Evolutionary conservation across 192 early-diverging fungal genomes (phyloP), one percentile per base, ranked within the genome.

Genomic region (Umbelopsis isabellina): DNA sequence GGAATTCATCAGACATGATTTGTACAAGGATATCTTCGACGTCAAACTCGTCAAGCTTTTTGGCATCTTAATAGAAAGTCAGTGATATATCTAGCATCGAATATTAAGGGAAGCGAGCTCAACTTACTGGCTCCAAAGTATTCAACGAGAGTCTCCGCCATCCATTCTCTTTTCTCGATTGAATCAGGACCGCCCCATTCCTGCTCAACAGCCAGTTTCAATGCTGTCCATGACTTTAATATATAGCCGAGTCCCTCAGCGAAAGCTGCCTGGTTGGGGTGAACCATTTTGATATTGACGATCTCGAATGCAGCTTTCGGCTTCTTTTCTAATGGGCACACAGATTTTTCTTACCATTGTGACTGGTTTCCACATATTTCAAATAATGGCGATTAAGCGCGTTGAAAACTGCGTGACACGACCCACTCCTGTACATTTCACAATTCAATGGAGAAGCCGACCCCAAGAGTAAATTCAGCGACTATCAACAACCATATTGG

Each of bases 121-220:
- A 65, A 68, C 79, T 75, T 82, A 88, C 86, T 74, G 55, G 80
- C 74, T 65, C 83, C 82, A 79, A 91, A 91, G 66, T 88, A 81
- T 46, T 88, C 86, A 15, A 87, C 81, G 30, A 92, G 79, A 44
- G 85, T 79, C 66, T 88, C 86, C 8, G 90, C 80, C 74, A 92
- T 80, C 82, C 85, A 84, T 20, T 87, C 89, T 48, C 88, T 82
- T 77, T 92, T 92, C n/a, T 85, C 87, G n/a, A 46, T 71, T 8
- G 88, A 85, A 27, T 87, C 83, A 7, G 73, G 76, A 46, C 90
- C 91, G 52, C 91, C 91, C 91, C 91, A 92, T 48, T 83, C 83
- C 65, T 87, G 82, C 41, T 90, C 82, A 1, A 92, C 89, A 2
- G 91, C 91, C 20, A 92, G 70, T 68, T 85, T 87, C 33, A 92